Evolutionary conservation across 352 stramenopile genomes (phyloP).

Genomic region (Globisporangium camurandrum): DNA sequence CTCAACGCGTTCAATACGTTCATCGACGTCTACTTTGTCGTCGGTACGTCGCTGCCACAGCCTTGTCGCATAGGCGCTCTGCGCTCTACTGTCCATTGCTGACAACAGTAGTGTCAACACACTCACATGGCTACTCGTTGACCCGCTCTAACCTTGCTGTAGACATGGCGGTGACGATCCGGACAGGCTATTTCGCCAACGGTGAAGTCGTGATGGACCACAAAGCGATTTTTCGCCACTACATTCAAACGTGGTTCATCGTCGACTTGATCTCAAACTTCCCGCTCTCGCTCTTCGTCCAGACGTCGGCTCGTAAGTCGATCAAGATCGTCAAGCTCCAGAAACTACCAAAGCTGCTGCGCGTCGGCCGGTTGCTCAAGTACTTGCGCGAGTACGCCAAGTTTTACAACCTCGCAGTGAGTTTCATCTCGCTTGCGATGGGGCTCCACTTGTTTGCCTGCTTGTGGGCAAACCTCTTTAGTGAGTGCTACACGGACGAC

Average conservation of each 20-base stretch:
- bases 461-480: slow-evolving; percentile 66
- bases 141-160: too few relatives aligned
- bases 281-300: slow-evolving; percentile 59
- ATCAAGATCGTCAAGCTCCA: slow-evolving; percentile 82
- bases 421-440: slow-evolving; percentile 54
- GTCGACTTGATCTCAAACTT: slow-evolving; percentile 82
- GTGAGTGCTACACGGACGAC: slow-evolving; percentile 34
- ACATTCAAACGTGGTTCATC: slow-evolving; percentile 76
- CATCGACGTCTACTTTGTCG: slow-evolving; percentile 77
- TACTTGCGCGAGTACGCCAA: slow-evolving; percentile 79
- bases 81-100: not conserved
- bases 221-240: slow-evolving; percentile 45
- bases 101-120: not conserved
- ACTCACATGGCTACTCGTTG: not conserved
- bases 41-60: slow-evolving; percentile 15
- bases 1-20: slow-evolving; percentile 50
- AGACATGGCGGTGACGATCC: slow-evolving; percentile 80
- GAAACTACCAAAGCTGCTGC: slow-evolving; percentile 80
- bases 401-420: slow-evolving; percentile 78
- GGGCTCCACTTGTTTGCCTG: slow-evolving; percentile 68
- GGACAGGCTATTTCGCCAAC: slow-evolving; percentile 64
- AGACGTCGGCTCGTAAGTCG: slow-evolving; percentile 47
- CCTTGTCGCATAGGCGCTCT: not conserved
- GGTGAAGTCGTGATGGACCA: slow-evolving; percentile 80
- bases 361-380: slow-evolving; percentile 62